Conservation (phyloP, 179 eudicot species). For the Silene coronaria region DNA sequence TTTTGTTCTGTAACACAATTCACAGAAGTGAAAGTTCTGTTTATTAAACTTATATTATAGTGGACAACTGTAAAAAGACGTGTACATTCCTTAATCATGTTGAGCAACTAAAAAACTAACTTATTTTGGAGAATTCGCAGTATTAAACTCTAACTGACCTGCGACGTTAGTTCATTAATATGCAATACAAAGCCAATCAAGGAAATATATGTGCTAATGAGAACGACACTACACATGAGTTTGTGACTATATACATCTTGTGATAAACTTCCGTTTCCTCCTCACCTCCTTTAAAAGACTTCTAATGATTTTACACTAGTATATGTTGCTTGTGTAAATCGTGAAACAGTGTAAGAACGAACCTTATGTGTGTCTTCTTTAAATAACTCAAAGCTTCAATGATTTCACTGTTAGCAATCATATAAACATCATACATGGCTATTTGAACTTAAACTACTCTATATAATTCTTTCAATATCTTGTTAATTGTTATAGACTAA, state of each 20-base stretch:
- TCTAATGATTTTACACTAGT: neutral
- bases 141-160: neutral
- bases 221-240: neutral
- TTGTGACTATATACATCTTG: neutral
- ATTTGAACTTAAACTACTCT: neutral
- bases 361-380: neutral
- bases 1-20: neutral
- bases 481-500: neutral
- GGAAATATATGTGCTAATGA: neutral
- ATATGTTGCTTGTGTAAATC: neutral
- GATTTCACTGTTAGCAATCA: neutral
- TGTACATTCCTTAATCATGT: neutral
- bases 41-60: neutral
- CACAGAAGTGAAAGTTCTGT: neutral
- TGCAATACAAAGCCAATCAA: neutral
- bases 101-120: neutral
- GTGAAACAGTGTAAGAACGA: neutral
- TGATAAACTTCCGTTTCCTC: neutral
- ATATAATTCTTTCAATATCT: neutral
- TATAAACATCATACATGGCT: neutral
- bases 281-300: neutral
- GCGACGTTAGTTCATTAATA: neutral
- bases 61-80: neutral
- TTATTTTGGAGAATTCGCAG: neutral
- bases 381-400: neutral